These are phyloP conservation scores for Exophiala alcalophila DNA, from an alignment of 2,329 filamentous ascomycete genomes.

Conservation along the genomic window DNA sequence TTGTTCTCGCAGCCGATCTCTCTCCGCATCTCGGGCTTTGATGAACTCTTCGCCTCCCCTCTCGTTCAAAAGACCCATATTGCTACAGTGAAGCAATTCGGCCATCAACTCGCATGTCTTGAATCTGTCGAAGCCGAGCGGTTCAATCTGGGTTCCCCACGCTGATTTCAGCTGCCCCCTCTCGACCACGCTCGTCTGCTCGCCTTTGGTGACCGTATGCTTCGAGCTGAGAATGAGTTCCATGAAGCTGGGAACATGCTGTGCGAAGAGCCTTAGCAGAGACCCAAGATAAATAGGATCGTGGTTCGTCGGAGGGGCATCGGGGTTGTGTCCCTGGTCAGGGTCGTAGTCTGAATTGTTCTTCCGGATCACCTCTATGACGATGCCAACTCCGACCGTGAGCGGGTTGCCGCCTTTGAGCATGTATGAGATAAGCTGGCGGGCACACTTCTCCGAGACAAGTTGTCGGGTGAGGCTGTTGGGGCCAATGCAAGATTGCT, in stretches of 20 bases:
- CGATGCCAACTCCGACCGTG: conserved; percentile 92
- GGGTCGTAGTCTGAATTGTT: conserved; percentile 99
- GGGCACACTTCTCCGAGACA: conserved; percentile 79
- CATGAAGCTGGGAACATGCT: conserved; percentile 93
- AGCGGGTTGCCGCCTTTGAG: conserved; percentile 87
- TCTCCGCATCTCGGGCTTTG: conserved; percentile 71
- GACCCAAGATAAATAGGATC: conserved; percentile 96
- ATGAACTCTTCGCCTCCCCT: conserved; percentile 85
- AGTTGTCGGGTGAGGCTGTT: conserved; percentile 95
- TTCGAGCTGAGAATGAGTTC: conserved; percentile 74
- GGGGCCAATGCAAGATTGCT: conserved; percentile 97
- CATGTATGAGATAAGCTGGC: conserved; percentile 87
- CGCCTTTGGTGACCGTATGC: conserved; percentile 55
- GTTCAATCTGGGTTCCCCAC: conserved; percentile 87
- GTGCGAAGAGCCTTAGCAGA: conserved; percentile 81
- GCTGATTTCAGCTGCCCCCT: conserved; percentile 77
- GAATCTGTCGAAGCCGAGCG: conserved; percentile 93
- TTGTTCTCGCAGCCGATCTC: conserved; percentile 73
- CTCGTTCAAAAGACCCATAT: conserved; percentile 95
- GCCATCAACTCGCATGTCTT: conserved; percentile 99
- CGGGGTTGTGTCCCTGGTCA: conserved; percentile 78
- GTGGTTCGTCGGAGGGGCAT: conserved; percentile 73
- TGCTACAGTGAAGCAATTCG: conserved; percentile 93
- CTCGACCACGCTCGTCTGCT: conserved; percentile 60
- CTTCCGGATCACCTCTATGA: conserved; percentile 98